phyloP scores from a whole-genome alignment of 2,329 filamentous ascomycete species.

The Penicillium oxalicum region DNA sequence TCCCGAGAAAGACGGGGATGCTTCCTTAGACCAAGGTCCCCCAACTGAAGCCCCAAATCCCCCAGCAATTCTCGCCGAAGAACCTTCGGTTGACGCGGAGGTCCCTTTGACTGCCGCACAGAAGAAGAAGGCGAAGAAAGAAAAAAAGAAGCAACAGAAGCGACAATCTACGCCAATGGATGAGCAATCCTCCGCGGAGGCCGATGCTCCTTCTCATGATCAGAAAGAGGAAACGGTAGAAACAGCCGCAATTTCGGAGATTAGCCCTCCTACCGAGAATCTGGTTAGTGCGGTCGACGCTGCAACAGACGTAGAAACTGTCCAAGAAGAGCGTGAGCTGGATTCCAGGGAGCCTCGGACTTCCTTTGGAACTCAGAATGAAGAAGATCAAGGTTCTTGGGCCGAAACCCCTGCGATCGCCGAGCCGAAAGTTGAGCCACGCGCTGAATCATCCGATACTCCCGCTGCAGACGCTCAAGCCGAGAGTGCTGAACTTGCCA shows the following conservation, averaged over 20 bases:
- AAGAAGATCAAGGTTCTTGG: no score
- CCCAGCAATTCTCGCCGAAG: background rate
- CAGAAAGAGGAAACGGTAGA: conserved; percentile 3
- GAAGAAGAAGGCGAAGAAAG: conserved; percentile 41
- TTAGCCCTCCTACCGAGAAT: conserved; percentile 2
- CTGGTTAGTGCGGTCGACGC: background rate
- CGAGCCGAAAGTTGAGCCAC: no score
- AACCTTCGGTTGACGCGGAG: conserved; percentile 11
- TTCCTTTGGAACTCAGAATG: no score
- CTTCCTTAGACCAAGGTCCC: background rate
- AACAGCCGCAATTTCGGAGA: background rate
- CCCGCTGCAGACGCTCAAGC: no score
- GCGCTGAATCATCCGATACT: no score
- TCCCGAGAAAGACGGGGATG: conserved; percentile 2
- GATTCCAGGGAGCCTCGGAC: no score
- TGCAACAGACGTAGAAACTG: background rate
- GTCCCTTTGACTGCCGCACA: conserved; percentile 17
- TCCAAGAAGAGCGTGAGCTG: no score
- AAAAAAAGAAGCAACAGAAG: conserved; percentile 24
- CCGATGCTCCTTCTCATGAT: conserved; percentile 1
- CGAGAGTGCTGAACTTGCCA: no score
- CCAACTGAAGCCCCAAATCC: background rate
- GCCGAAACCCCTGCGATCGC: no score
- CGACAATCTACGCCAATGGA: conserved; percentile 13
- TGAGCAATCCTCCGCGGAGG: conserved; percentile 3